Conservation (phyloP, 805 yeast genomes). For the Kazachstania martiniae region DNA sequence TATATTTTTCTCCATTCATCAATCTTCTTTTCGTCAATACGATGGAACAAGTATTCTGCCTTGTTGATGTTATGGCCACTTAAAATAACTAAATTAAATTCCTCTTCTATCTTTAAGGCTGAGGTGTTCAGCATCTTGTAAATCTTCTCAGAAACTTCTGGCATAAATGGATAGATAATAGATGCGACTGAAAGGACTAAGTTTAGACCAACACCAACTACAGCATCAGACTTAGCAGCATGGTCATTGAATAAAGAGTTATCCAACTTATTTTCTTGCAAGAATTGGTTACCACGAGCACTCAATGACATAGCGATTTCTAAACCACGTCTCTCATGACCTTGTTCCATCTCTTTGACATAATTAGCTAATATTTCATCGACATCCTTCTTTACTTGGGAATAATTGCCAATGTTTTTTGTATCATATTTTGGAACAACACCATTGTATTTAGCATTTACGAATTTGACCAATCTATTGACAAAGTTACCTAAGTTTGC, state of each 20-base stretch:
- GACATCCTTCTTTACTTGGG: slow-evolving; percentile 41
- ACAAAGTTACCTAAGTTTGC: slow-evolving; percentile 96
- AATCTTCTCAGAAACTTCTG: slow-evolving; percentile 64
- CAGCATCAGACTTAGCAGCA: slow-evolving; percentile 82
- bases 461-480: slow-evolving; percentile 85
- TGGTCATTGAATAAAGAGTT: slow-evolving; percentile 66
- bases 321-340: slow-evolving; percentile 76
- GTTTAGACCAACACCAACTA: slow-evolving; percentile 84
- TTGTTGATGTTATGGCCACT: slow-evolving; percentile 83
- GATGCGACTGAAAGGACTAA: slow-evolving; percentile 79
- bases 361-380: slow-evolving; percentile 51
- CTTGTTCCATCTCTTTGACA: slow-evolving; percentile 63
- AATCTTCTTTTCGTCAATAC: slow-evolving; percentile 84
- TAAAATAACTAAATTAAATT: slow-evolving; percentile 54
- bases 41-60: slow-evolving; percentile 82
- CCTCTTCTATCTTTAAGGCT: slow-evolving; percentile 61
- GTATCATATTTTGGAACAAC: slow-evolving; percentile 64
- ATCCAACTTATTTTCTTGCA: slow-evolving; percentile 93
- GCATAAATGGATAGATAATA: slow-evolving; percentile 80
- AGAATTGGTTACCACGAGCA: slow-evolving; percentile 86
- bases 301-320: slow-evolving; percentile 87
- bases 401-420: slow-evolving; percentile 38
- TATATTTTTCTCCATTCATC: slow-evolving; percentile 78
- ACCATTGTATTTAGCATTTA: slow-evolving; percentile 81
- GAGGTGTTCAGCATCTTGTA: slow-evolving; percentile 78